Evolutionary conservation across 768 basidiomycete genomes (phyloP), one percentile per base, ranked within the genome.

Genomic region (Austroboletus festivus): DNA sequence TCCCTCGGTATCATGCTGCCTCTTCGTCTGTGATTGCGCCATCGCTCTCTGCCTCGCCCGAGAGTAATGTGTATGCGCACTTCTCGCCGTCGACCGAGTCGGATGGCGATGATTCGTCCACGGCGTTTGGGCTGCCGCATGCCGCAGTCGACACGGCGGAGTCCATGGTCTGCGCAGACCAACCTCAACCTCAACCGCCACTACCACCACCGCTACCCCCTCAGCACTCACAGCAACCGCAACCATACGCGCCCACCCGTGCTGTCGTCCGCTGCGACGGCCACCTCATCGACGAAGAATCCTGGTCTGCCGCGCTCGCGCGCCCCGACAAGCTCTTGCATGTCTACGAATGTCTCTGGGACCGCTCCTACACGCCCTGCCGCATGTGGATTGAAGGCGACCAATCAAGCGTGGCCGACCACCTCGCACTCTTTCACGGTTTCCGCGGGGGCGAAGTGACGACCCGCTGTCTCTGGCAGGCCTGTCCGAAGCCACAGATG

Each of bases 371-470:
- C 38, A 40, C 65, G 0, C 49, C 67, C 2, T 67, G 65, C 16
- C 52, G 64, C 1, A 67, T 67, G 67, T 68, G 67, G 58, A 64
- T 67, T 31, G 67, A 67, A 42, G 67, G 67, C 18, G 67, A 67
- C 47, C 67, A 68, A 12, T 58, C 62, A 16, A 60, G 53, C 50
- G 63, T 68, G 20, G 64, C 64, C 10, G 65, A 67, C 47, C 65
- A 67, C 47, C 60, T 67, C 50, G 52, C 55, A 11, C 63, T 60
- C 42, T 67, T 62, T 31, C 65, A 67, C 46, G 54, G 57, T 0
- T 68, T 67, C 26, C 59, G 58, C 0, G 65, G 65, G 4, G 67
- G 67, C 1, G 67, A 67, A 42, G 56, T 64, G 1, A 54, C 56
- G 38, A 67, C 62, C 20, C 56, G 62, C 5, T 68, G 65, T 54